phyloP scores from a whole-genome alignment of 2,329 filamentous ascomycete genomes.

The Fusarium robinianum region DNA sequence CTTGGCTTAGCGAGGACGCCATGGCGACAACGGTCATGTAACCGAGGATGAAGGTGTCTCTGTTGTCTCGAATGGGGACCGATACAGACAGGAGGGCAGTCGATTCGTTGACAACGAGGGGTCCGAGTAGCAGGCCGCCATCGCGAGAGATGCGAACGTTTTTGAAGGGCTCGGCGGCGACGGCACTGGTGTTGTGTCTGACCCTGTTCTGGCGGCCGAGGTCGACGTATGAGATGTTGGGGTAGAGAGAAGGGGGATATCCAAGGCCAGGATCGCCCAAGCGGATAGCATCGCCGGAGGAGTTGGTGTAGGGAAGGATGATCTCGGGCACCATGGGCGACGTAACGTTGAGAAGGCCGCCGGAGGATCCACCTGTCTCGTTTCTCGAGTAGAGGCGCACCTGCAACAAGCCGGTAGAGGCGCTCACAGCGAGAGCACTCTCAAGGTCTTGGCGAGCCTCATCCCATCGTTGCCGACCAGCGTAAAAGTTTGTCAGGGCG shows the following conservation, averaged over 20 bases:
- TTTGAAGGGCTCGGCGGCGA: conserved; percentile 54
- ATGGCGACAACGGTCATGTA: conserved; percentile 83
- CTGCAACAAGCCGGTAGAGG: conserved; percentile 66
- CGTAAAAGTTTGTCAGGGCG: conserved; percentile 57
- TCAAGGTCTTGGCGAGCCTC: conserved; percentile 66
- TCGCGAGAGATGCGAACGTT: conserved; percentile 55
- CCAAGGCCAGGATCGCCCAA: conserved; percentile 68
- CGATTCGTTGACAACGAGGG: conserved; percentile 70
- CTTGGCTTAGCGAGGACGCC: conserved; percentile 64
- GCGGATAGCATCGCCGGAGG: conserved; percentile 61
- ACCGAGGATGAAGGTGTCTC: conserved; percentile 68
- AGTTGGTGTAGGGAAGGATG: conserved; percentile 61
- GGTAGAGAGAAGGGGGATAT: conserved; percentile 74
- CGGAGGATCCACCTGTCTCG: conserved; percentile 54
- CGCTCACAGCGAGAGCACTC: conserved; percentile 68
- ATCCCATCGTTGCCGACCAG: conserved; percentile 60
- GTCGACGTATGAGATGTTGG: conserved; percentile 71
- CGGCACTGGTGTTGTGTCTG: conserved; percentile 48
- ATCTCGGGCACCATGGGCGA: conserved; percentile 54
- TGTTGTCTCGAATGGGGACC: conserved; percentile 71
- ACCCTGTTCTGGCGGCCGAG: conserved; percentile 48
- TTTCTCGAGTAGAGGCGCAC: conserved; percentile 74
- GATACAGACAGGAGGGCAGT: conserved; percentile 82
- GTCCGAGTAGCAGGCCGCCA: conserved; percentile 73
- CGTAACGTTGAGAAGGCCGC: conserved; percentile 69